These are phyloP conservation scores for Populus alba DNA, from an alignment of 345 rosid genomes.

Conservation along the genomic window DNA sequence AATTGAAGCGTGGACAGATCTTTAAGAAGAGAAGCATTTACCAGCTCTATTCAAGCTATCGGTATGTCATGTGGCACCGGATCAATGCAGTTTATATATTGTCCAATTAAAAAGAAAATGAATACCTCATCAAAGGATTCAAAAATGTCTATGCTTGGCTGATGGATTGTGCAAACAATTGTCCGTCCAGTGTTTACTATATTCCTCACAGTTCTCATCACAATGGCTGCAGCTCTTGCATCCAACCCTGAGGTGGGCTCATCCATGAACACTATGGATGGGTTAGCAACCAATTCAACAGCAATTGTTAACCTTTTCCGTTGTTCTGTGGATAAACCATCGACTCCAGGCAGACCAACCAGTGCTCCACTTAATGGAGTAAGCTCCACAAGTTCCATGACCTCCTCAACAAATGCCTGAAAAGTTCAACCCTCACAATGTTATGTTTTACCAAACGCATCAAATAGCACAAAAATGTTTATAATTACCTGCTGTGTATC, in stretches of 20 bases:
- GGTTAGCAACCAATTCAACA: slow-evolving; percentile 92
- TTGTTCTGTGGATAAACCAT: slow-evolving; percentile 95
- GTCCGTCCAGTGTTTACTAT: slow-evolving; percentile 94
- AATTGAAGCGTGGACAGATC: not conserved
- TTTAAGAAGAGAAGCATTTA: not conserved
- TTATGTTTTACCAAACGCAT: slow-evolving; percentile 22
- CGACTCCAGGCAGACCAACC: slow-evolving; percentile 92
- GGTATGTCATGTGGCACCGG: not conserved
- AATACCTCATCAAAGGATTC: slow-evolving; percentile 98
- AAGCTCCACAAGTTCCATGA: slow-evolving; percentile 97
- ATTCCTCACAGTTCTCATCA: slow-evolving; percentile 98
- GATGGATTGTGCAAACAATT: slow-evolving; percentile 97
- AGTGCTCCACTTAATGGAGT: slow-evolving; percentile 74
- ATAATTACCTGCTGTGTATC: slow-evolving; percentile 73
- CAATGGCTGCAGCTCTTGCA: slow-evolving; percentile 98
- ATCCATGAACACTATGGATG: slow-evolving; percentile 96
- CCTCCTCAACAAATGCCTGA: slow-evolving; percentile 97
- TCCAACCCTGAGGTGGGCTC: slow-evolving; percentile 98
- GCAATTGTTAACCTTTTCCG: slow-evolving; percentile 93
- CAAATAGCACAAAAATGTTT: not conserved
- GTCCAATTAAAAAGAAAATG: slow-evolving; percentile 9
- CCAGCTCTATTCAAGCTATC: not conserved
- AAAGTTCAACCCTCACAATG: slow-evolving; percentile 23
- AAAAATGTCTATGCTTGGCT: slow-evolving; percentile 96
- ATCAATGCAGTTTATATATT: not conserved